Evolutionary conservation across 495 filamentous ascomycete species (phyloP).

Genomic region (Daldinia vernicosa): DNA sequence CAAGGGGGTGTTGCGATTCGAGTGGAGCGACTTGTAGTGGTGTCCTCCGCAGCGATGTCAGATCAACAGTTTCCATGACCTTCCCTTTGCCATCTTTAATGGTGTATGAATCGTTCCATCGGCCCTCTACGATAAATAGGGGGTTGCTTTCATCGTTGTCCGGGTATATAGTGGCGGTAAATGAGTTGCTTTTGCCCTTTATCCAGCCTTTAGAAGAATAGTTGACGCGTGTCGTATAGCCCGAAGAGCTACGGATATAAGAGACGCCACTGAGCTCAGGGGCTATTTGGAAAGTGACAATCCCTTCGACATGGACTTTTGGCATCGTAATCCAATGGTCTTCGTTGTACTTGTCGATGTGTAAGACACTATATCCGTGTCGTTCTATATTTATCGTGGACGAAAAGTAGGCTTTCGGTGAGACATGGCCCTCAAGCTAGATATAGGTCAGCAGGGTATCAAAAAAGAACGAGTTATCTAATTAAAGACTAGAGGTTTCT

Average conservation of each 20-base stretch:
- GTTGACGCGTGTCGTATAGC: conserved; percentile 80
- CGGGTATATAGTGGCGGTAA: conserved; percentile 73
- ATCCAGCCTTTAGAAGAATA: conserved; percentile 85
- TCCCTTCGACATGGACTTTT: conserved; percentile 82
- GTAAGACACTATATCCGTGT: conserved; percentile 78
- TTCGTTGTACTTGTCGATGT: conserved; percentile 67
- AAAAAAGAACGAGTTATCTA: not conserved
- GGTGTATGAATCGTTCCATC: conserved; percentile 77
- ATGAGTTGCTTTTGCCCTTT: conserved; percentile 83
- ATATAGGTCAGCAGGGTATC: conserved; percentile 17
- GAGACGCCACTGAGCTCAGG: conserved; percentile 78
- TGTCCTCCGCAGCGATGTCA: conserved; percentile 65
- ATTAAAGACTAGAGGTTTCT: conserved; percentile 41
- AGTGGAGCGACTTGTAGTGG: conserved; percentile 72
- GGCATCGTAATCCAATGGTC: conserved; percentile 84
- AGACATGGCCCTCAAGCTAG: conserved; percentile 82
- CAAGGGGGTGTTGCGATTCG: conserved; percentile 78
- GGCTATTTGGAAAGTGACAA: conserved; percentile 79
- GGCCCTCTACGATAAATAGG: conserved; percentile 78
- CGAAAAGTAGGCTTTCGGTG: conserved; percentile 83
- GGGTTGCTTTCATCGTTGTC: conserved; percentile 71
- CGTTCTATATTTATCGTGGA: conserved; percentile 84
- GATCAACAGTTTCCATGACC: conserved; percentile 68
- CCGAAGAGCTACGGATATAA: conserved; percentile 76
- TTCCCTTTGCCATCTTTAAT: conserved; percentile 67